Base-by-base conservation (phyloP, 192 early-diverging fungal genomes). In the Umbelopsis vinacea region DNA sequence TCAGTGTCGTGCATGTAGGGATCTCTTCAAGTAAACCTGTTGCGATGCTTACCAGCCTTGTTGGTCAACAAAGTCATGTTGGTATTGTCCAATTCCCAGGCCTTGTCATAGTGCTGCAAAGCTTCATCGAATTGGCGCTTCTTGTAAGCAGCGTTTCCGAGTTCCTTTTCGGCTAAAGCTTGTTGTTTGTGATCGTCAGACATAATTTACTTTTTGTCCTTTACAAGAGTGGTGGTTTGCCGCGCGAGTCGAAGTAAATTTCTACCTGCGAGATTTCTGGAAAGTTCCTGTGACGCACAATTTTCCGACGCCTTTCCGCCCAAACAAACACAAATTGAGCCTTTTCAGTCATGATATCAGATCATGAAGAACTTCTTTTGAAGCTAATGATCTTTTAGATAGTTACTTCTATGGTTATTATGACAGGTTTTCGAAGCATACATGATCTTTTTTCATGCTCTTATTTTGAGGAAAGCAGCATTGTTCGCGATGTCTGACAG, bases 11-110 rank as follows among this genome's bases (percentile, higher is more conserved):
- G 40, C 40, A 43, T 43, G 40, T 43, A 7, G 40, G 40, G 2
- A 43, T 43, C 40, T 43, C 3, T 4, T 43, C 40, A 43, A 43
- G 40, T 12, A 43, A 43, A 43, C 3, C 11, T 43, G 40, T 6
- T 43, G 6, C 0, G 40, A 43, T 68, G 79, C 76, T 68, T 69
- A 90, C 90, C 91, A 55, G 97, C 89, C 80, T 98, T 99, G 90
- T 99, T 99, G 74, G 94, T 97, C 79, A 94, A 85, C 69, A 96
- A 92, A 23, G 96, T 93, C 40, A 98, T 83, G 70, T 99, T 96
- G 69, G 95, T 92, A 37, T 87, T 68, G 79, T 99, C 95, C 74
- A 95, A 79, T 77, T 94, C 94, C 78, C 86, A 96, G 21, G 97
- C 97, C 84, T 92, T 92, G 81, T 84, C 77, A 81, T 99, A 99